phyloP scores from a whole-genome alignment of 805 yeast species.

The Kuraishia piskuri region DNA sequence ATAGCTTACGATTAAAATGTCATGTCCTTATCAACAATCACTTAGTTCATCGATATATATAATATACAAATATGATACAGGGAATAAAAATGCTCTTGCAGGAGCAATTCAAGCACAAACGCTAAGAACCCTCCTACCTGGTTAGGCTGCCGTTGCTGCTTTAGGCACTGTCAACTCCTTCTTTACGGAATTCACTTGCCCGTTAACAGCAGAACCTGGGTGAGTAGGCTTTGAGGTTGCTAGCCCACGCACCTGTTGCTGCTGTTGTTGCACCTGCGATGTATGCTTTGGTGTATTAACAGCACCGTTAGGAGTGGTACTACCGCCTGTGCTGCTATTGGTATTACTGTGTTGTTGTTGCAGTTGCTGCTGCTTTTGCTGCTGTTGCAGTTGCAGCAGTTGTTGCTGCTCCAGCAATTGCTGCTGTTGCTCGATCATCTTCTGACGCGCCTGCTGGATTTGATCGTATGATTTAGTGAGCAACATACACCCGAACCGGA shows the following conservation, averaged over 20 bases:
- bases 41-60: not conserved
- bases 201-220: not conserved
- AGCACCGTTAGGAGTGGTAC: not conserved
- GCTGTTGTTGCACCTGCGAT: not conserved
- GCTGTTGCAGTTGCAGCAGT: constrained; percentile 20
- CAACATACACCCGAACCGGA: constrained; percentile 87
- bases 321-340: not conserved
- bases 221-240: not conserved
- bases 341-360: constrained; percentile 7
- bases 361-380: constrained; percentile 19
- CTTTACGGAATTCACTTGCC: not conserved
- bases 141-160: not conserved
- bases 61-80: not conserved
- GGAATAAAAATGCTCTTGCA: too few relatives aligned
- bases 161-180: not conserved
- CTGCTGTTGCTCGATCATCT: constrained; percentile 38
- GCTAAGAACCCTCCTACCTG: not conserved
- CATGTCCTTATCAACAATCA: not conserved
- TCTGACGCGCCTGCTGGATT: constrained; percentile 71
- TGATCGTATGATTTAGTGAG: constrained; percentile 80
- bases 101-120: not conserved
- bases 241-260: not conserved
- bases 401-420: constrained; percentile 28
- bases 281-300: not conserved
- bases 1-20: not conserved